Evolutionary conservation across 179 eudicot genomes (phyloP), one percentile per base, ranked within the genome.

Genomic region (Corrigiola litoralis): DNA sequence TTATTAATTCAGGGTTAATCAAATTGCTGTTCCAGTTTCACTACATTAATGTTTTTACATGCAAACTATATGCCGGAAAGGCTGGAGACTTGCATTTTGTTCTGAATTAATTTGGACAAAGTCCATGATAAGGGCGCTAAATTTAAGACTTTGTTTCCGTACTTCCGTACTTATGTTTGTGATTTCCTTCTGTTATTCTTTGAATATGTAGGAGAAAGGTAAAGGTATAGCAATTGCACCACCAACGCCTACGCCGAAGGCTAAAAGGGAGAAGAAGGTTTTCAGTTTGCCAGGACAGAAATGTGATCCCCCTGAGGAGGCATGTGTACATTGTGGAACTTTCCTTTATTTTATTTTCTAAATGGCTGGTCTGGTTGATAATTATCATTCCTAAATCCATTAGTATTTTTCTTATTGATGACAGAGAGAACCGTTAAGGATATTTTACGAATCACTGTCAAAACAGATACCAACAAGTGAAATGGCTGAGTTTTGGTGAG

Each of bases 401-500:
- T 31, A 31, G 5, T 23, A 42, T 52, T 42, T 20, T 51, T 29
- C 4, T 66, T 45, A 47, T 65, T 72, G 70, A 71, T 58, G 27
- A 65, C 96, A 89, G 98, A 75, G 98, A 66, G 98, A 92, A 46
- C 95, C 98, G 57, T 67, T 89, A 75, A 82, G 98, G 83, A 87
- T 89, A 79, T 89, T 92, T 68, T 89, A 92, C 6, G 96, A 89
- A 75, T 85, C 98, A 33, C 70, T 92, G 63, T 87, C 90, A 12
- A 66, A 87, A 71, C 98, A 89, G 77, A 89, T 89, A 68, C 98
- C 96, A 27, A 85, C 95, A 13, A 92, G 98, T 60, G 98, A 92
- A 81, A 92, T 92, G 98, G 98, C 98, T 11, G 95, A 92, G 56
- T 92, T 92, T 65, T 92, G 98, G 98, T 92, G 74, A 85, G 95